These are phyloP conservation scores for Candida sanyaensis DNA, from an alignment of 1,139 yeast species.

Conservation along the genomic window DNA sequence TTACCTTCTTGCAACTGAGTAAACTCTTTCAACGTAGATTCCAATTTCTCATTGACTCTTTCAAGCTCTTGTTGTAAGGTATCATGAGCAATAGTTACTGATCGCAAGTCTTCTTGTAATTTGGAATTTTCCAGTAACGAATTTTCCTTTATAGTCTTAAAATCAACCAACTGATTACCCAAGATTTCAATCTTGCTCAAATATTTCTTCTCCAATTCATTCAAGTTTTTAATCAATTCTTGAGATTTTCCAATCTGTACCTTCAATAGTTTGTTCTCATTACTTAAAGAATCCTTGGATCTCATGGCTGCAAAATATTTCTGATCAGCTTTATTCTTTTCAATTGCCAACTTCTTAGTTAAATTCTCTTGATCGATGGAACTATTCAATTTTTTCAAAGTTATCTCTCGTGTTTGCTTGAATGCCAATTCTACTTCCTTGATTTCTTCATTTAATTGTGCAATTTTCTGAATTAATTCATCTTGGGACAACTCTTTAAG, in stretches of 20 bases:
- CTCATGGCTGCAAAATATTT: conserved; percentile 96
- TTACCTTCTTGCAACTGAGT: conserved; percentile 18
- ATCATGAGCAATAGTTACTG: conserved; percentile 24
- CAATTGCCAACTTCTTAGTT: conserved; percentile 70
- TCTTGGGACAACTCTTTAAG: conserved; percentile 24
- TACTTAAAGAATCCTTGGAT: conserved; percentile 70
- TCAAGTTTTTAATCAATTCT: conserved; percentile 67
- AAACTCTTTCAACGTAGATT: conserved; percentile 19
- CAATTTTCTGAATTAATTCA: conserved; percentile 50
- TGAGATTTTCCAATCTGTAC: conserved; percentile 67
- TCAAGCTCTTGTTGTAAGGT: conserved; percentile 27
- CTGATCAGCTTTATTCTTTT: conserved; percentile 91
- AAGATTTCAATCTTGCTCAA: conserved; percentile 50
- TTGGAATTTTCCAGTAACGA: conserved; percentile 38
- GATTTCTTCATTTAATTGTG: conserved; percentile 59
- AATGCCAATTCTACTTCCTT: conserved; percentile 86
- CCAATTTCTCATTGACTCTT: conserved; percentile 20
- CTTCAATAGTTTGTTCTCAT: conserved; percentile 70
- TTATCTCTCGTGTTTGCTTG: conserved; percentile 53
- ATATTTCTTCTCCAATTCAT: conserved; percentile 59
- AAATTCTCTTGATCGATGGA: conserved; percentile 67
- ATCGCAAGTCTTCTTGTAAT: conserved; percentile 31
- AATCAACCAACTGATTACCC: conserved; percentile 36
- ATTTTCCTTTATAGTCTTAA: conserved; percentile 37
- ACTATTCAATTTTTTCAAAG: conserved; percentile 57